phyloP scores from a whole-genome alignment of 192 early-diverging fungal genomes.

The Backusella tuberculispora region DNA sequence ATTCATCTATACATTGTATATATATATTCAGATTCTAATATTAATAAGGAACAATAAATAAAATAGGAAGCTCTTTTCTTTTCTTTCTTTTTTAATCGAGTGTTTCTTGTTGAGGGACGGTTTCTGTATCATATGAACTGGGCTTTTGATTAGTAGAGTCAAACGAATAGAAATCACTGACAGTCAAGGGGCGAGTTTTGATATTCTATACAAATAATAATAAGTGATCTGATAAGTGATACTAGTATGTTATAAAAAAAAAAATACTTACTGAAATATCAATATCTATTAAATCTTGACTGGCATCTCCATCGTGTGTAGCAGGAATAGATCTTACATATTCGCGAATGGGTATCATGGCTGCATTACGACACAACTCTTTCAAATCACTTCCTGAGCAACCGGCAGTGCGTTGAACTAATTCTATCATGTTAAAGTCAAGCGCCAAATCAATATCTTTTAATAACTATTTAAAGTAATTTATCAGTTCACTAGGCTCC shows the following conservation, averaged over 20 bases:
- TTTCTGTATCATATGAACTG: not conserved
- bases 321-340: conserved; percentile 61
- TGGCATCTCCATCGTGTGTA: conserved; percentile 25
- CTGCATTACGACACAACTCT: conserved; percentile 95
- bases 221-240: not conserved
- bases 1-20: not conserved
- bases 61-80: not conserved
- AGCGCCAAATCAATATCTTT: conserved; percentile 66
- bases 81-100: conserved; percentile 20
- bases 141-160: conserved; percentile 30
- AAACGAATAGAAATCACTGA: conserved; percentile 34
- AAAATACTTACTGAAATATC: conserved; percentile 30
- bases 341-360: conserved; percentile 93
- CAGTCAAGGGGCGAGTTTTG: conserved; percentile 30
- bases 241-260: not conserved
- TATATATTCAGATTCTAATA: not conserved
- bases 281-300: conserved; percentile 33
- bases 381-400: conserved; percentile 96
- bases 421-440: conserved; percentile 66
- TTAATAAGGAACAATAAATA: not conserved
- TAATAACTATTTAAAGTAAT: conserved; percentile 66
- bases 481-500: not conserved
- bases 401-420: conserved; percentile 77
- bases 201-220: conserved; percentile 28
- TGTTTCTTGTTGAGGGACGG: conserved; percentile 29